Evolutionary conservation across 345 rosid species (phyloP), one percentile per base, ranked within the genome.

Genomic region (Dovyalis caffra): DNA sequence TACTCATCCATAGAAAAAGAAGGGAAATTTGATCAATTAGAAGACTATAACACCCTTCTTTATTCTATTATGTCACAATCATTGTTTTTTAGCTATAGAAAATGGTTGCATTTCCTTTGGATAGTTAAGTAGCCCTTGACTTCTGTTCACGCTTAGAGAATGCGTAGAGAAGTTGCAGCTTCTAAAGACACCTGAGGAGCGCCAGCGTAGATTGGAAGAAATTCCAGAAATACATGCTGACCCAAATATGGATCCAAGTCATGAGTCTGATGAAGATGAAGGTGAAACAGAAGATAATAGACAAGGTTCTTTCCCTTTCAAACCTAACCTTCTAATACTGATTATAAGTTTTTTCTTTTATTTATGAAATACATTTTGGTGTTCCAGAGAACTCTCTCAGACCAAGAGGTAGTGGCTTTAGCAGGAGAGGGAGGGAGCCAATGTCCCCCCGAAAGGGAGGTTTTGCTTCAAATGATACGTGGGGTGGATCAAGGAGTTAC

Each of bases 121-220:
- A 26, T 31, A 20, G n/a, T 69, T 45, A 26, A 47, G 81, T 77
- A 26, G 60, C 87, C 90, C 97, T 93, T 95, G 76, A 91, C 97
- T 78, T 66, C 34, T 79, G 68, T 31, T 78, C 72, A 96, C 95
- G 90, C 98, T 96, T 72, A 93, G 99, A 87, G 98, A 93, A 85
- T 93, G 98, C 81, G 98, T 96, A 60, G 99, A 96, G 86, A 96
- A 93, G 81, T 73, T 96, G 87, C 98, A 96, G 87, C 87, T 93
- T 56, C 78, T 96, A 21, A 96, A 96, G 84, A 84, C 97, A 26
- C 98, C 98, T 8, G 90, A 90, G 81, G 99, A 96, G 86, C 97
- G 97, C 66, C 97, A 87, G 76, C 95, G 97, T 62, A 86, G 97
- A 83, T 84, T 96, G 68, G 97, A 93, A 69, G 97, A 96, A 82